phyloP scores from a whole-genome alignment of 371 early-diverging fungal genomes.

The Haplosporangium sp. region DNA sequence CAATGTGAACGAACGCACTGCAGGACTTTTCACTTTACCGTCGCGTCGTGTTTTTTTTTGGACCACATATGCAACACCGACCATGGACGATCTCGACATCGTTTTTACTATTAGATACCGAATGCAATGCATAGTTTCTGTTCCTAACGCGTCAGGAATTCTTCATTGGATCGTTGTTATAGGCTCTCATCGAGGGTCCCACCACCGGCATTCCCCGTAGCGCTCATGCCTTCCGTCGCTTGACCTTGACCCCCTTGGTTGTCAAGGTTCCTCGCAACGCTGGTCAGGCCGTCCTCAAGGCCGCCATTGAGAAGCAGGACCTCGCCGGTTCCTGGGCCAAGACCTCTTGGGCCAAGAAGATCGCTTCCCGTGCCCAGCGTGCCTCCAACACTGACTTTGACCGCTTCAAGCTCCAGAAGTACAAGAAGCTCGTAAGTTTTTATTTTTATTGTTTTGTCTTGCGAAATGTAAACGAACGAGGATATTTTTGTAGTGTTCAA shows the following conservation, averaged over 20 bases:
- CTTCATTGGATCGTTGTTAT: constrained; percentile 2
- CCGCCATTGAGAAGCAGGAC: constrained; percentile 87
- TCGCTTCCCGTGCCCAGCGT: constrained; percentile 82
- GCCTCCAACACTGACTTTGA: constrained; percentile 92
- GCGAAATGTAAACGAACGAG: no score
- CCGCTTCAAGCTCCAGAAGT: constrained; percentile 93
- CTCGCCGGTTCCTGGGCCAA: constrained; percentile 82
- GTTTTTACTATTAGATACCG: no score
- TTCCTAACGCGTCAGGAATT: no score
- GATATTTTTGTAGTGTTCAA: neutral
- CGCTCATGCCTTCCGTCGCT: constrained; percentile 85
- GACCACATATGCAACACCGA: no score
- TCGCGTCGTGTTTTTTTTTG: no score
- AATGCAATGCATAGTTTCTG: no score
- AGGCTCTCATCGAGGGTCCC: constrained; percentile 97
- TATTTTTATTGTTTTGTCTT: neutral
- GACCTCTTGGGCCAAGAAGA: constrained; percentile 96
- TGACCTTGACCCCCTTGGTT: constrained; percentile 89
- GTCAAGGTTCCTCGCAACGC: constrained; percentile 89
- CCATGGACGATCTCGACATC: no score
- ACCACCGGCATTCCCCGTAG: constrained; percentile 94
- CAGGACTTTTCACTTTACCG: no score
- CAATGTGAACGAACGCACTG: no score
- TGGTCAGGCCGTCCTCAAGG: constrained; percentile 81
- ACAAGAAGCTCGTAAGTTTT: constrained; percentile 80